Percentiles rank a stretch among this genome's conserved stretches.
These are phyloP conservation scores for Durusdinium trenchii DNA, from an alignment of 73 alveolate genomes.

Conservation along the genomic window DNA sequence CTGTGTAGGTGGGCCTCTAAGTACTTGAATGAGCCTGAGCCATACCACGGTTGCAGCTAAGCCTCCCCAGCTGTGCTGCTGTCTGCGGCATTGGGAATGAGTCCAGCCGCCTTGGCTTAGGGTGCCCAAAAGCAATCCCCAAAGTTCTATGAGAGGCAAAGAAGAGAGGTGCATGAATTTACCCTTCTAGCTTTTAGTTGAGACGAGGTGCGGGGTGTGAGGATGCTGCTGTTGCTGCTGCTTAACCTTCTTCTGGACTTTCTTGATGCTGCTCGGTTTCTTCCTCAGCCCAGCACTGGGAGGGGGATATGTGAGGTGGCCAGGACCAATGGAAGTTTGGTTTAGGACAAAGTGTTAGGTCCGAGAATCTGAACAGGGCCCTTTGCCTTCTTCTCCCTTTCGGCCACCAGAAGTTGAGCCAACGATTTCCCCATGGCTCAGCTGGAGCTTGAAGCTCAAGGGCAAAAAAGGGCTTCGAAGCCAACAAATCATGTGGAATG, in stretches of 20 bases:
- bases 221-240: neutral
- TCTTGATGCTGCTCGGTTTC: neutral
- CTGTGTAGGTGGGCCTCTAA: neutral
- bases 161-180: neutral
- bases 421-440: neutral
- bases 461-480: too few species aligned
- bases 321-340: neutral
- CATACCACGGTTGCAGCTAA: neutral
- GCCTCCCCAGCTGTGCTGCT: too few species aligned
- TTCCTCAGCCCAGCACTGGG: neutral
- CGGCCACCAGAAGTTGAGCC: neutral
- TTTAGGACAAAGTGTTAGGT: neutral
- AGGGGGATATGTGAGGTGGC: neutral
- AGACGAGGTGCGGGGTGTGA: neutral
- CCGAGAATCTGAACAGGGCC: neutral
- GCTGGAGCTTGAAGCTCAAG: too few species aligned
- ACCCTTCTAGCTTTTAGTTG: neutral
- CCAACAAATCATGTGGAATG: too few species aligned
- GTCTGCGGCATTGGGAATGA: neutral
- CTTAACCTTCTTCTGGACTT: neutral
- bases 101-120: neutral
- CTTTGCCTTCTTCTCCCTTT: neutral
- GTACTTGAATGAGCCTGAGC: neutral
- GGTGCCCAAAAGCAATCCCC: neutral
- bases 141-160: neutral